phyloP scores from a whole-genome alignment of 2,329 filamentous ascomycete genomes.

The Colletotrichum horii region DNA sequence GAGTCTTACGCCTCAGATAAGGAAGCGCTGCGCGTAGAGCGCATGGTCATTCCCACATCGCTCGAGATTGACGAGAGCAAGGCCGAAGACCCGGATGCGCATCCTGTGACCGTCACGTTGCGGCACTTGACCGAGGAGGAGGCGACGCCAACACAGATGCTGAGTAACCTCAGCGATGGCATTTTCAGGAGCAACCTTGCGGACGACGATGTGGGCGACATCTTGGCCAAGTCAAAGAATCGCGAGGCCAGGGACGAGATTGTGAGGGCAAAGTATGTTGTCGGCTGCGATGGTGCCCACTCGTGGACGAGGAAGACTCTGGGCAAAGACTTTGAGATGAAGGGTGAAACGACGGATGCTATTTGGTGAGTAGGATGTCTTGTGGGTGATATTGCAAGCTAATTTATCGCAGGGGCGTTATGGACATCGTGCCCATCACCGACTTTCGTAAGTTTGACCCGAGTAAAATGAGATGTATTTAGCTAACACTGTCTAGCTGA shows the following conservation, averaged over 20 bases:
- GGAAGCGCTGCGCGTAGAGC: constrained; percentile 56
- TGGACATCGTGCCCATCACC: constrained; percentile 40
- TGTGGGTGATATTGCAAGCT: background rate
- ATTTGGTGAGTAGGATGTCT: constrained; percentile 39
- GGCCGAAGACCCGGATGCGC: constrained; percentile 54
- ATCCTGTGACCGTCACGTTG: constrained; percentile 67
- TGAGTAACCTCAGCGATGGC: constrained; percentile 48
- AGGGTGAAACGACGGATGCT: constrained; percentile 58
- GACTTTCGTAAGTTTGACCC: constrained; percentile 47
- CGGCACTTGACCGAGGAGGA: constrained; percentile 64
- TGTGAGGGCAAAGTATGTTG: constrained; percentile 65
- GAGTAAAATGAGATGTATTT: too few species aligned
- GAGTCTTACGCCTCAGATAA: constrained; percentile 46
- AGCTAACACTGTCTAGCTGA: constrained; percentile 34
- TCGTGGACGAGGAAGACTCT: constrained; percentile 67
- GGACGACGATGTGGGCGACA: constrained; percentile 59
- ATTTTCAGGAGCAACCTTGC: constrained; percentile 65
- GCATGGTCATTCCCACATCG: constrained; percentile 61
- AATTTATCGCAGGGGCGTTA: constrained; percentile 34
- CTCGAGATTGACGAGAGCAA: constrained; percentile 58
- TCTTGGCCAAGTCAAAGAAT: constrained; percentile 29
- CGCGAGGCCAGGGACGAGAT: constrained; percentile 39
- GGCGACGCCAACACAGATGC: constrained; percentile 46
- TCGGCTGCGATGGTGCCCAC: constrained; percentile 73
- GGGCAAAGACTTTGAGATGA: constrained; percentile 51